phyloP scores from a whole-genome alignment of 2,329 filamentous ascomycete genomes.

The Fusarium tuaranense region DNA sequence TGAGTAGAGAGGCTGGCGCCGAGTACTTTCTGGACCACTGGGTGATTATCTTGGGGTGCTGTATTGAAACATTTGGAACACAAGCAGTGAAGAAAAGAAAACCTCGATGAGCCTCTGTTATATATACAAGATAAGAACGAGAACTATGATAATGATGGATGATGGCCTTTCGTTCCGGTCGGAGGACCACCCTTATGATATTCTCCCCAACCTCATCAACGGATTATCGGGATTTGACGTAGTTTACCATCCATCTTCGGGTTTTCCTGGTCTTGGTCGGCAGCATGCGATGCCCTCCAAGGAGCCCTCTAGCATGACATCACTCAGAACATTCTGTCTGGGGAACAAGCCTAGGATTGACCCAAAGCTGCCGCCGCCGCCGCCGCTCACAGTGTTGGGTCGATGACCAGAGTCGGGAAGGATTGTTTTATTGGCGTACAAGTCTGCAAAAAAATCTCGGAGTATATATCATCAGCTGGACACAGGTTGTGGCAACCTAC shows the following conservation, averaged over 20 bases:
- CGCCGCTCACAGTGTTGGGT: not conserved
- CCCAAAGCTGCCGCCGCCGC: not conserved
- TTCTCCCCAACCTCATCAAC: not conserved
- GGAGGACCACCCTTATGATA: not conserved
- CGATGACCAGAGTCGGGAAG: not conserved
- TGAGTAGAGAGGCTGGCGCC: not conserved
- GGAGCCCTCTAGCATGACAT: not conserved
- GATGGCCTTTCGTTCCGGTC: not conserved
- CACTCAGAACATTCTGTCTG: not conserved
- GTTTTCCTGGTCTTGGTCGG: not conserved
- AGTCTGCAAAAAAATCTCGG: not conserved
- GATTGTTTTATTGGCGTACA: not conserved
- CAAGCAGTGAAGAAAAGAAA: not conserved
- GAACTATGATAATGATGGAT: not conserved
- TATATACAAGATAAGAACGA: not conserved
- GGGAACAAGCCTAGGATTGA: not conserved
- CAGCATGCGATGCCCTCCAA: not conserved
- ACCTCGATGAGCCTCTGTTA: not conserved
- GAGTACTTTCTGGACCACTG: not conserved
- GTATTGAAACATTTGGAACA: not conserved
- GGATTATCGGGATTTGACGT: not conserved
- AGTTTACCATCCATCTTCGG: not conserved
- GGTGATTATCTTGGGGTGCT: not conserved
- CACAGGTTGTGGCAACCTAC: not conserved
- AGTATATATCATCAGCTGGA: not conserved